A percentile compares a stretch with the other conserved stretches of the same genome.
Conservation (phyloP, 257 asterid genomes). For the Avicennia marina region DNA sequence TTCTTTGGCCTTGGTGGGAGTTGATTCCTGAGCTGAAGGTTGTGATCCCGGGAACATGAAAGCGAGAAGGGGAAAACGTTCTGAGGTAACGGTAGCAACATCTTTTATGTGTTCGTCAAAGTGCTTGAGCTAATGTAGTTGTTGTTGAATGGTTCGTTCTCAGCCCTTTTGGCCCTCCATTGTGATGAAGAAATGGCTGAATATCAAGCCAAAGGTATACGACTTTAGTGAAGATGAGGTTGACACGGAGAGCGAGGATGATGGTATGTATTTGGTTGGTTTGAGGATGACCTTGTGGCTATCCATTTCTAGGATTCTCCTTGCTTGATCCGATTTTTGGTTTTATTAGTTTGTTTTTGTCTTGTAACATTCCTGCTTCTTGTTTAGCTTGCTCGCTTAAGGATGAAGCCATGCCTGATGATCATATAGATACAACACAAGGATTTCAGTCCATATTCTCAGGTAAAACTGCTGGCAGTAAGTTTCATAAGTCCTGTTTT, state of each 20-base stretch:
- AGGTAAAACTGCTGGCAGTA: conserved; percentile 34
- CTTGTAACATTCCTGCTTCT: conserved; percentile 3
- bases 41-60: conserved; percentile 33
- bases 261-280: conserved; percentile 36
- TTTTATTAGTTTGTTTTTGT: neutral
- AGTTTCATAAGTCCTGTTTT: conserved; percentile 1
- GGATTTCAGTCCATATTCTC: conserved; percentile 37
- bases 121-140: conserved; percentile 9
- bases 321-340: neutral
- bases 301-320: too few species aligned
- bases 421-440: conserved; percentile 23
- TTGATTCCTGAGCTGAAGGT: conserved; percentile 20
- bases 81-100: conserved; percentile 42
- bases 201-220: conserved; percentile 62
- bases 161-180: conserved; percentile 90
- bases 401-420: conserved; percentile 40
- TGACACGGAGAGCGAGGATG: conserved; percentile 94
- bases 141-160: neutral
- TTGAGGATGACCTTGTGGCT: too few species aligned
- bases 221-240: conserved; percentile 95
- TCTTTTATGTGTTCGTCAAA: conserved; percentile 10
- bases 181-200: conserved; percentile 96
- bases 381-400: conserved; percentile 54
- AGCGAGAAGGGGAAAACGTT: conserved; percentile 42
- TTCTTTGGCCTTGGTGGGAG: conserved; percentile 10